Evolutionary conservation across 108 stramenopile species (phyloP), one percentile per base, ranked within the genome.

Genomic region (Nitzschia sp.): DNA sequence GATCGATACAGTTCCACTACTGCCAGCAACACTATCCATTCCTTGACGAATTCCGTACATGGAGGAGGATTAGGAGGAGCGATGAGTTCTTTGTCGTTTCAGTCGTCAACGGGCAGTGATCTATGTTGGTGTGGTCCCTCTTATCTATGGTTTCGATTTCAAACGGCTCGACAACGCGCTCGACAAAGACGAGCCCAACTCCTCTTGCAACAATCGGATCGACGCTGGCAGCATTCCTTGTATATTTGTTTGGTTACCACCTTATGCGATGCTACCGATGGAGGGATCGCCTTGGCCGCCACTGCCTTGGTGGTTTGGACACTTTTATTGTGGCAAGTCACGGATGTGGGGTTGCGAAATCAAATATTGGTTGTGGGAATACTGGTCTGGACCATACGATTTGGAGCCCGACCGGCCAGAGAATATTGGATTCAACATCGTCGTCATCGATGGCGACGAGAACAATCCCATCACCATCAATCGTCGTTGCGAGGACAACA

Each of bases 131-230:
- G n/a, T n/a, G n/a, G n/a, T n/a, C n/a, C n/a, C n/a, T n/a, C n/a
- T n/a, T 69, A 28, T 48, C 1, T 76, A 6, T 69, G 68, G 68
- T 55, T 29, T 47, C 59, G 21, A 13, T 64, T 76, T 57, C 75
- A 76, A 69, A 41, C 58, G 26, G 61, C 29, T 9, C 61, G 75
- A 23, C 75, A 76, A 34, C 45, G 56, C 64, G 75, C 75, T 17
- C 67, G 75, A 29, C 68, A 76, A 50, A 68, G 75, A n/a, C 45
- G 75, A 21, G 75, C 75, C 15, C 68, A 76, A 31, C 52, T 69
- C 31, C 53, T 76, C 19, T 34, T 76, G 35, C 63, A 76, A 64
- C 68, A 76, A 45, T 63, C 62, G 0, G 75, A 76, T 22, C 68
- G 63, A 30, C 62, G 48, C 27, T 76, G 58, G 45, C 35, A 44